Base-by-base conservation (phyloP, 1,139 yeast species). In the Taphrina communis region DNA sequence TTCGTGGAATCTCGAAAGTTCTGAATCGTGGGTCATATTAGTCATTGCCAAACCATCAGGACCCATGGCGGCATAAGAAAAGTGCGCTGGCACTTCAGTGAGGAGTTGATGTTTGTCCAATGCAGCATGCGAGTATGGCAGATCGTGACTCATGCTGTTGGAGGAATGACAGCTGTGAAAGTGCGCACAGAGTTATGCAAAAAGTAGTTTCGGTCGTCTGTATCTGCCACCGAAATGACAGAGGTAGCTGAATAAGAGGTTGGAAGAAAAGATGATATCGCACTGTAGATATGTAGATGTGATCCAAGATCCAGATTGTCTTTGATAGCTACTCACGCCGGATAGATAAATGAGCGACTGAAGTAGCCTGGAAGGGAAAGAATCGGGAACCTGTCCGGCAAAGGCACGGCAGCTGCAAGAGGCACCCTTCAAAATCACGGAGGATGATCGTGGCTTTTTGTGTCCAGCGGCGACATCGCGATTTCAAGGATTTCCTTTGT, bases 401-500 rank as follows among this genome's bases (percentile, higher is more conserved):
- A 14, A 39, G 42, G 11, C 14, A 11, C 42, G 6, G 42, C 19
- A 6, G 48, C 19, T 14, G 48, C 21, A n/a, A 44, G 19, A 44
- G 19, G 48, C 19, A 12, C n/a, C n/a, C 48, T 17, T 44, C 48
- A 8, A 19, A 44, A n/a, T 44, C 48, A 39, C n/a, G 25, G 19
- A n/a, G 48, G 31, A 25, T 12, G 48, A 44, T 44, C 17, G 48
- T 44, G 48, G 48, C 48, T 44, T 44, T 44, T 44, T 12, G n/a
- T 44, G 8, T 17, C 48, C 19, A 7, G 19, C 19, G 48, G 19
- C 48, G 48, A n/a, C 12, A 44, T 44, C 48, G 48, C 48, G 53
- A 50, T 50, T 21, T 35, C 11, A 50, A 14, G 53, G 21, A 25
- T 25, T 50, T 50, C 53, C 53, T 50, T 50, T 50, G 48, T 44